Evolutionary conservation across 2,329 filamentous ascomycete species (phyloP).

Genomic region (Cordyceps fumosorosea): DNA sequence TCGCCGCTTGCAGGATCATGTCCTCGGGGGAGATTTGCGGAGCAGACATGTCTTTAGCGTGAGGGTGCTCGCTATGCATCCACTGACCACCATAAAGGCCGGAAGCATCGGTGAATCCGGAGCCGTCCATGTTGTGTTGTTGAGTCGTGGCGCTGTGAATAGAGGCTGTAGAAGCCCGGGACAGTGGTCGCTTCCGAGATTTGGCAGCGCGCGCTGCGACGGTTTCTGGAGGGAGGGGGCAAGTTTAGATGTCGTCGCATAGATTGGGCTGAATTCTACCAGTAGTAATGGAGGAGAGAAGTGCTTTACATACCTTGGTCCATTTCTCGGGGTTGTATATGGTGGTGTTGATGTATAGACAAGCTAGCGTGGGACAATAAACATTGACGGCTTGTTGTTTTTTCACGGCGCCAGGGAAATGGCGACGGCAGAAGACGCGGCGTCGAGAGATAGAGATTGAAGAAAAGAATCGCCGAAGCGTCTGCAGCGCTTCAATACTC

Average conservation of each 20-base stretch:
- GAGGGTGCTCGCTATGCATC: conserved; percentile 38
- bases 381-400: conserved; percentile 30
- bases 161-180: conserved; percentile 50
- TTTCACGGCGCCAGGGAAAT: conserved; percentile 1
- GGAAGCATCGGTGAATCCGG: conserved; percentile 34
- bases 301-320: conserved; percentile 28
- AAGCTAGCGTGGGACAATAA: conserved; percentile 32
- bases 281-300: neutral
- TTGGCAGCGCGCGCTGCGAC: conserved; percentile 29
- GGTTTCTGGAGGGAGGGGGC: conserved; percentile 21
- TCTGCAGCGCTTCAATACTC: conserved; percentile 8
- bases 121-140: conserved; percentile 45
- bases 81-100: conserved; percentile 45
- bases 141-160: conserved; percentile 47
- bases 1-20: conserved; percentile 51
- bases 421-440: neutral
- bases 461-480: conserved; percentile 14
- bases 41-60: conserved; percentile 37
- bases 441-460: neutral
- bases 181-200: conserved; percentile 45
- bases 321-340: conserved; percentile 21
- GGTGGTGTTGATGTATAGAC: conserved; percentile 23
- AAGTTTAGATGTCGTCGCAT: neutral
- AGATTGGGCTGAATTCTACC: neutral
- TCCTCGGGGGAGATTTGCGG: conserved; percentile 51